Evolutionary conservation across 768 basidiomycete species (phyloP).

Genomic region (Xerocomus spinulosus): DNA sequence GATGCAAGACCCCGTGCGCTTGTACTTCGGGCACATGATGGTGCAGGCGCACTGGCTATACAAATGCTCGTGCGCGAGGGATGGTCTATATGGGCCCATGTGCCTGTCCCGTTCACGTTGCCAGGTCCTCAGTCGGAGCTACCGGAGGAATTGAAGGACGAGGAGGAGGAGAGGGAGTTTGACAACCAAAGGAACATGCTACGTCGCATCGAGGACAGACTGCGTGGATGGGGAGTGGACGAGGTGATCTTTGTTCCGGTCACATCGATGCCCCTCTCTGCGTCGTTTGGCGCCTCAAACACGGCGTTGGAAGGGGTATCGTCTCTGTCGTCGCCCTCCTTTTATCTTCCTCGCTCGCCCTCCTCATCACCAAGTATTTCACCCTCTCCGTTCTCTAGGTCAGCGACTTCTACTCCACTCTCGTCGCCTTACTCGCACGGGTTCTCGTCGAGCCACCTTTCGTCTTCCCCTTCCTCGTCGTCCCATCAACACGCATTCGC

Average conservation of each 20-base stretch:
- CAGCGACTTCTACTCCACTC: constrained; percentile 28
- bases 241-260: constrained; percentile 63
- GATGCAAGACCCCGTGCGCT: constrained; percentile 42
- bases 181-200: constrained; percentile 41
- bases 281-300: constrained; percentile 21
- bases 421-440: constrained; percentile 28
- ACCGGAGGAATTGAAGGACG: constrained; percentile 30
- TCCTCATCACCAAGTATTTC: constrained; percentile 31
- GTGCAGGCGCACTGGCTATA: constrained; percentile 68
- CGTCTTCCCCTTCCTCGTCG: constrained; percentile 24
- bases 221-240: constrained; percentile 68
- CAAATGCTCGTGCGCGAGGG: constrained; percentile 71
- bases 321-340: constrained; percentile 24
- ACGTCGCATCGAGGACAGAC: constrained; percentile 45
- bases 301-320: constrained; percentile 15
- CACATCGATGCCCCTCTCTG: constrained; percentile 16
- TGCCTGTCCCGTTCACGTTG: constrained; percentile 36
- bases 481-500: constrained; percentile 23
- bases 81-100: constrained; percentile 73
- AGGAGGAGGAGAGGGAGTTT: constrained; percentile 33
- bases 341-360: constrained; percentile 22
- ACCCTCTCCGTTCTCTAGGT: constrained; percentile 32
- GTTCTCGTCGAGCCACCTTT: constrained; percentile 23
- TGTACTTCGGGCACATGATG: constrained; percentile 71
- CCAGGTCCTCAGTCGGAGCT: constrained; percentile 34